These are phyloP conservation scores for Wickerhamiella slavikovae DNA, from an alignment of 805 yeast genomes.

Conservation along the genomic window DNA sequence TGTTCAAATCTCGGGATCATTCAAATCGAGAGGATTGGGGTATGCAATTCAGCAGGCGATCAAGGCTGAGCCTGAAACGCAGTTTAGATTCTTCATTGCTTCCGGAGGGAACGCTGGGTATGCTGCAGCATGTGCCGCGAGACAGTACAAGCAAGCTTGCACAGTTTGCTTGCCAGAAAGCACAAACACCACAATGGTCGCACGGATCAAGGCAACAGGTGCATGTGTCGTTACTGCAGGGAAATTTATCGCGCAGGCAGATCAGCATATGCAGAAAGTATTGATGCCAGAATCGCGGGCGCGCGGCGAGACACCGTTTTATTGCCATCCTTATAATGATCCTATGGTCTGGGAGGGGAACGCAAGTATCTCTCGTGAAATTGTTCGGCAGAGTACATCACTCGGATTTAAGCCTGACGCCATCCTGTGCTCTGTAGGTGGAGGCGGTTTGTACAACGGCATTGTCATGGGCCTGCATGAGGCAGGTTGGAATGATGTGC, in stretches of 20 bases:
- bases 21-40: constrained; percentile 85
- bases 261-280: constrained; percentile 42
- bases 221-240: constrained; percentile 39
- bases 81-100: constrained; percentile 46
- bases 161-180: constrained; percentile 39
- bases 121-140: constrained; percentile 86
- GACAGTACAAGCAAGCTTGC: constrained; percentile 33
- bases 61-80: constrained; percentile 22
- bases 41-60: constrained; percentile 47
- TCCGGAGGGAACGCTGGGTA: constrained; percentile 97
- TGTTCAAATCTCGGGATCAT: constrained; percentile 74
- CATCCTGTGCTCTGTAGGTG: constrained; percentile 71
- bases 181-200: constrained; percentile 26
- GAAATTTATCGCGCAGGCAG: constrained; percentile 69
- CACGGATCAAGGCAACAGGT: constrained; percentile 27
- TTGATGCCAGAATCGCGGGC: constrained; percentile 37
- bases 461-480: constrained; percentile 65
- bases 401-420: constrained; percentile 36
- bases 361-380: constrained; percentile 75
- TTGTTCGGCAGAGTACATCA: constrained; percentile 41
- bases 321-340: constrained; percentile 79
- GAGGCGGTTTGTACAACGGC: constrained; percentile 89
- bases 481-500: constrained; percentile 16
- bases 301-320: constrained; percentile 40
- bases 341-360: constrained; percentile 92